phyloP scores from a whole-genome alignment of 2,329 filamentous ascomycete species.

The Phialocephala subalpina region DNA sequence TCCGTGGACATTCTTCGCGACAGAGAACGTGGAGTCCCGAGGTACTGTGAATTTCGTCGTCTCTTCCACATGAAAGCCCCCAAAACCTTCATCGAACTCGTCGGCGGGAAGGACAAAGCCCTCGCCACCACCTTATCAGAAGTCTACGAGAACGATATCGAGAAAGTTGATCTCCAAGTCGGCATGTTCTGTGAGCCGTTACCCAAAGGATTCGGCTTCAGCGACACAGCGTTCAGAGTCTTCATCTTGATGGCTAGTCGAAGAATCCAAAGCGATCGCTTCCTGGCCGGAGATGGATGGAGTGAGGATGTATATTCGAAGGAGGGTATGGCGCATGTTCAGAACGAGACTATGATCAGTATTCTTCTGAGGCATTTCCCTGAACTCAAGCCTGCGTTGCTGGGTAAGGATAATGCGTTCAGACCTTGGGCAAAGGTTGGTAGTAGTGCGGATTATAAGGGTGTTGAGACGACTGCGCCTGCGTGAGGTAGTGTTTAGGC shows the following conservation, averaged over 20 bases:
- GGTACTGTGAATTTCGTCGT: slow-evolving; percentile 27
- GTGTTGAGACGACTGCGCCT: slow-evolving; percentile 27
- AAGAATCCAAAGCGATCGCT: slow-evolving; percentile 29
- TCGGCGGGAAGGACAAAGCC: slow-evolving; percentile 15
- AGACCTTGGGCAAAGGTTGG: slow-evolving; percentile 25
- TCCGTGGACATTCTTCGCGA: slow-evolving; percentile 28
- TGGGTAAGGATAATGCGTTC: slow-evolving; percentile 27
- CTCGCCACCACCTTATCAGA: slow-evolving; percentile 18
- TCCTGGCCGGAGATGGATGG: slow-evolving; percentile 26
- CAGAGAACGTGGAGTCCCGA: slow-evolving; percentile 28
- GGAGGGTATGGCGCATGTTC: slow-evolving; percentile 28
- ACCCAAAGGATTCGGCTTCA: slow-evolving; percentile 32
- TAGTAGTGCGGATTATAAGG: slow-evolving; percentile 16
- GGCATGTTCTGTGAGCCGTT: slow-evolving; percentile 27
- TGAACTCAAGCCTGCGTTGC: slow-evolving; percentile 22
- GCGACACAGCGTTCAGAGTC: slow-evolving; percentile 29
- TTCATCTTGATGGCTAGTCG: slow-evolving; percentile 31
- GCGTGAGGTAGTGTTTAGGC: neutral
- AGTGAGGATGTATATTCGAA: slow-evolving; percentile 27
- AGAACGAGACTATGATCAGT: slow-evolving; percentile 25
- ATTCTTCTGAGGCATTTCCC: slow-evolving; percentile 28
- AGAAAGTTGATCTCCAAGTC: slow-evolving; percentile 26
- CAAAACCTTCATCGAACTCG: slow-evolving; percentile 28
- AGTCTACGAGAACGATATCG: slow-evolving; percentile 25
- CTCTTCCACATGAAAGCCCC: slow-evolving; percentile 25